Percentiles rank a stretch among this genome's conserved stretches.
These are phyloP conservation scores for Neurospora discreta DNA, from an alignment of 495 filamentous ascomycete genomes.

Conservation along the genomic window DNA sequence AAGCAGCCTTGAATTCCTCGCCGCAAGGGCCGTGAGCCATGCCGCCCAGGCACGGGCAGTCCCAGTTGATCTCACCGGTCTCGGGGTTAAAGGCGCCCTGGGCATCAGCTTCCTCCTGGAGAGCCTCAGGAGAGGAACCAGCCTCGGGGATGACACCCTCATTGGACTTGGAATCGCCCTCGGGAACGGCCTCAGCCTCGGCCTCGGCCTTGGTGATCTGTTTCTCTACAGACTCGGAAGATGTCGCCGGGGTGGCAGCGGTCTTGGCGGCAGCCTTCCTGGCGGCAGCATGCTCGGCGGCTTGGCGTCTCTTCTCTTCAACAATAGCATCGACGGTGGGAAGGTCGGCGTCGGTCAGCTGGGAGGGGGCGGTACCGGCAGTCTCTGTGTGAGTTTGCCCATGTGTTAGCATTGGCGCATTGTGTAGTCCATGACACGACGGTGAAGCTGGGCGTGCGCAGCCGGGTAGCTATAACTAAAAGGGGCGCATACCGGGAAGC, in stretches of 20 bases:
- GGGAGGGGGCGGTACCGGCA: constrained; percentile 23
- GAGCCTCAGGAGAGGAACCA: constrained; percentile 36
- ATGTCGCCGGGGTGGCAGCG: constrained; percentile 7
- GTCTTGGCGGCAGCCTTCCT: constrained; percentile 15
- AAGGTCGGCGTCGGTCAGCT: constrained; percentile 34
- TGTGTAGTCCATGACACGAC: background rate
- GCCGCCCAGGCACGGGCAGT: constrained; percentile 92
- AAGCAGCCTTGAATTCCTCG: constrained; percentile 84
- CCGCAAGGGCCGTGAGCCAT: constrained; percentile 97
- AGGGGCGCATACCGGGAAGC: constrained; percentile 49
- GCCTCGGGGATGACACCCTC: constrained; percentile 12
- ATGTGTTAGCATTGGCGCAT: background rate
- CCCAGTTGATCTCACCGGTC: constrained; percentile 99
- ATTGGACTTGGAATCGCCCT: constrained; percentile 1
- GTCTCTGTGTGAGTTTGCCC: constrained; percentile 3
- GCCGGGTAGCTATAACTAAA: background rate
- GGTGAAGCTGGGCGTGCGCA: constrained; percentile 12
- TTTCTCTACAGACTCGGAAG: background rate
- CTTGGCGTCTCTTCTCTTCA: constrained; percentile 38
- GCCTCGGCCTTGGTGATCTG: background rate
- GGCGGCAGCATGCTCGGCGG: constrained; percentile 11
- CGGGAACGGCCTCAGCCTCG: constrained; percentile 6
- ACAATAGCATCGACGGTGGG: constrained; percentile 40
- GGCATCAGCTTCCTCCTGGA: constrained; percentile 70
- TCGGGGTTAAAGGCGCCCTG: constrained; percentile 95